Evolutionary conservation across 2,329 filamentous ascomycete species (phyloP), one percentile per base, ranked within the genome.

Genomic region (Volutella citrinella): DNA sequence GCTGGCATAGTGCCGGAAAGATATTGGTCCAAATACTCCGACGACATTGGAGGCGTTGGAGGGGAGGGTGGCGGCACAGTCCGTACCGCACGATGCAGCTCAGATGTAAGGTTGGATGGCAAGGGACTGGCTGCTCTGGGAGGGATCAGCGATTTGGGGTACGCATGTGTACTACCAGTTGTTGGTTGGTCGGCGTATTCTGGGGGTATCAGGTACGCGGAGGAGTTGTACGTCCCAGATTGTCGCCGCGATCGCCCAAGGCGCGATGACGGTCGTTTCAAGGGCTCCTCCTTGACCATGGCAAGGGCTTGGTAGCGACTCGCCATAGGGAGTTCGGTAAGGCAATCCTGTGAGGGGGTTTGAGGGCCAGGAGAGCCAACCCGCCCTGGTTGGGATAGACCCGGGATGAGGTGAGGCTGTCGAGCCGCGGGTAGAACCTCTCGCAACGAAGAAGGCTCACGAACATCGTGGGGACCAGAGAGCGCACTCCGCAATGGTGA

Each of bases 191-290:
- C 38, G 4, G 43, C 38, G 25, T 51, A 56, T 33, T 61, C 59
- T 1, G 57, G 51, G 1, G 56, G 54, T 8, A 58, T 61, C 25
- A 42, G 29, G 30, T 64, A 61, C 12, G 44, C 43, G 3, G 52
- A 54, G 26, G 48, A 52, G 19, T 32, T 47, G 21, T n/a, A n/a
- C n/a, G 28, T 45, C 7, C 46, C 48, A 11, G 48, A 52, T 19
- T 38, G 41, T 19, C 44, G 45, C 14, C 35, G 32, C 16, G 42
- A 29, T 17, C 33, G 27, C 21, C 42, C 41, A n/a, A 61, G 40
- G 12, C 56, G 52, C 5, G 62, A 64, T 2, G 63, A 65, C 1
- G 65, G 65, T 0, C 63, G 55, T 22, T 59, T 59, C 21, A 69
- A 47, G 7, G 65, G 61, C 40, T 70, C 63, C 28, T 62, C 52